Conservation (phyloP, 2,329 filamentous ascomycete species). For the Ramichloridium luteum region DNA sequence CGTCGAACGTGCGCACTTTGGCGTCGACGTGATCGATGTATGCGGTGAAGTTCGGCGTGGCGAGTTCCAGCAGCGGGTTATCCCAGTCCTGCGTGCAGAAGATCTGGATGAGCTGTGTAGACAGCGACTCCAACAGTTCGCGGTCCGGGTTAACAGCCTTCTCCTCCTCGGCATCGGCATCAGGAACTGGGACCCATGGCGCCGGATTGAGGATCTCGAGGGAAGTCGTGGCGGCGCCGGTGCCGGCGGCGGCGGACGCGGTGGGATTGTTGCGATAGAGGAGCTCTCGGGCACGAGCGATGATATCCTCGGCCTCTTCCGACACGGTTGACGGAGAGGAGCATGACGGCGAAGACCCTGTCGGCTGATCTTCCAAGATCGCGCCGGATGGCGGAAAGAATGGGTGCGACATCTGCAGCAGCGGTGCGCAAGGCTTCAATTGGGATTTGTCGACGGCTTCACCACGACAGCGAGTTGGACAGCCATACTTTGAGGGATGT, state of each 20-base stretch:
- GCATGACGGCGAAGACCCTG: too few relatives aligned
- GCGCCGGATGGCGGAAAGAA: too few relatives aligned
- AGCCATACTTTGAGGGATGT: too few relatives aligned
- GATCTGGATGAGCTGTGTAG: constrained; percentile 2
- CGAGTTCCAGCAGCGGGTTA: constrained; percentile 3
- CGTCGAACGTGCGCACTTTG: constrained; percentile 1
- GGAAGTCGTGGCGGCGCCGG: constrained; percentile 1
- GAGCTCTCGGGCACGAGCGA: background rate
- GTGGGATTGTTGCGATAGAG: background rate
- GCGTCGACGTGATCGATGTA: constrained; percentile 4
- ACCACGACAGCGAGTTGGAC: too few relatives aligned
- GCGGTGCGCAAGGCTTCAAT: too few relatives aligned
- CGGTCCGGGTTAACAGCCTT: constrained; percentile 1
- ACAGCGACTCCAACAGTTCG: background rate
- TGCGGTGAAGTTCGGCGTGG: constrained; percentile 3
- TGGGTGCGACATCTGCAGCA: too few relatives aligned
- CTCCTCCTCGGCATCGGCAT: too few relatives aligned
- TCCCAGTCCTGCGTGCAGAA: constrained; percentile 8
- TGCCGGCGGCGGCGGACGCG: background rate
- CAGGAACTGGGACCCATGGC: constrained; percentile 1
- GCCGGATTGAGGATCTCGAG: constrained; percentile 4
- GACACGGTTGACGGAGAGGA: too few relatives aligned
- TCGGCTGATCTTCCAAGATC: too few relatives aligned
- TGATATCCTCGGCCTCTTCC: too few relatives aligned
- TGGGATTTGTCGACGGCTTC: too few relatives aligned